Percentiles rank a stretch among this genome's conserved stretches.
phyloP scores from a whole-genome alignment of 2,329 filamentous ascomycete species.

The Trichophyton verrucosum region DNA sequence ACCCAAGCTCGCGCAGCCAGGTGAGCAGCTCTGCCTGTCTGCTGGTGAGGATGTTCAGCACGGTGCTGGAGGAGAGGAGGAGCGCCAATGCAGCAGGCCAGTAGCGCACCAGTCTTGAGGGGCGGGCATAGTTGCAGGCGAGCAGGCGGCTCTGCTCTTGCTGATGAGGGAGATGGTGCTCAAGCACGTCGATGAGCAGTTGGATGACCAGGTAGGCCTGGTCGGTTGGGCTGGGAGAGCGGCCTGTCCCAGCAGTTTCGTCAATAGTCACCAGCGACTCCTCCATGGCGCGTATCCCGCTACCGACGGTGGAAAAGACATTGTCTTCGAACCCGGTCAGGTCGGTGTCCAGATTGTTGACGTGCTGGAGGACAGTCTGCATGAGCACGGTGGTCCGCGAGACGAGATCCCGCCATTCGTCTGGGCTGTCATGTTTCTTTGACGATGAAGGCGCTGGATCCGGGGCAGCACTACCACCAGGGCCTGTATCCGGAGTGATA shows the following conservation, averaged over 20 bases:
- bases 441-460: not conserved
- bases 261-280: conserved; percentile 35
- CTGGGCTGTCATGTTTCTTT: conserved; percentile 26
- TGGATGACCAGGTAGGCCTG: conserved; percentile 21
- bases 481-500: too few species aligned
- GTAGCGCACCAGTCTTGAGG: conserved; percentile 64
- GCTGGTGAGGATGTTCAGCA: conserved; percentile 66
- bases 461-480: not conserved
- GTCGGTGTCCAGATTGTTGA: conserved; percentile 47
- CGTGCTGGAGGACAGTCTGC: conserved; percentile 67
- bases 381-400: conserved; percentile 73
- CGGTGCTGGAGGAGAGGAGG: conserved; percentile 70
- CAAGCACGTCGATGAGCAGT: conserved; percentile 46
- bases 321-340: conserved; percentile 44
- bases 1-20: conserved; percentile 69
- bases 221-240: conserved; percentile 16
- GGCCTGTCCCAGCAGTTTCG: conserved; percentile 6
- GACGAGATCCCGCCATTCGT: conserved; percentile 61
- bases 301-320: conserved; percentile 46
- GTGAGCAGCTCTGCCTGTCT: conserved; percentile 62
- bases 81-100: conserved; percentile 68
- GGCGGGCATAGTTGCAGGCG: conserved; percentile 57
- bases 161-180: conserved; percentile 56
- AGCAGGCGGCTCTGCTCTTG: conserved; percentile 43
- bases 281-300: conserved; percentile 46